Base-by-base conservation (phyloP, 2,329 filamentous ascomycete species). In the Scolecobasidium constrictum region DNA sequence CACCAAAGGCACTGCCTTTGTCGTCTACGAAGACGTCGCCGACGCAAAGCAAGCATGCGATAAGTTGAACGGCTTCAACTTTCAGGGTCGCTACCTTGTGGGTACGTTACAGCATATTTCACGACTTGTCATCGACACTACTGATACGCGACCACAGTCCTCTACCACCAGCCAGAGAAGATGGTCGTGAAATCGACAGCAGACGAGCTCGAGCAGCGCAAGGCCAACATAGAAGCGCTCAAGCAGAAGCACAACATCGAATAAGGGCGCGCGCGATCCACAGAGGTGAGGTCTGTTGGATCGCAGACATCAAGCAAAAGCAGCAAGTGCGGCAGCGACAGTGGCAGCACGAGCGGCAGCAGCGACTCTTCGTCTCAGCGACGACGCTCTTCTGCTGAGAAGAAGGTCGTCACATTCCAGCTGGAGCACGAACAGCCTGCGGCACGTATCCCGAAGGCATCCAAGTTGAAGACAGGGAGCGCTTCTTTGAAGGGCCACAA, bases 1-100 rank as follows among this genome's bases (percentile, higher is more conserved):
- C 65, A 95, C 92, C 58, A 98, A 96, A 68, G 92, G 92, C 63
- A 98, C 92, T 42, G 92, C 90, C 53, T 98, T 94, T 67, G 92
- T 98, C 56, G 92, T 98, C 67, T 98, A 95, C 74, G 92, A 96
- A 68, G 92, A 98, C 75, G 90, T 96, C 54, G 84, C 92, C 77
- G 92, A 98, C 74, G 88, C 92, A 53, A 98, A 98, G 72, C 82
- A 87, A 68, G 92, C 92, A 60, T 96, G 92, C 75, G 92, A 98
- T 73, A 95, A 96, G 73, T 75, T 98, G 65, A 98, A 98, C 73
- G 92, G 92, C 63, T 98, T 94, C 80, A 98, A 98, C 73, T 98
- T 98, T 67, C 92, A 98, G 73, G 94, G 90, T 70, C 84, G 92
- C 63, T 98, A 98, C 68, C 85, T 98, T 56, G 92, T 98, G 59